Percentiles rank a stretch among this genome's conserved stretches.
These are phyloP conservation scores for Triangularia verruculosa DNA, from an alignment of 2,329 filamentous ascomycete species.

Conservation along the genomic window DNA sequence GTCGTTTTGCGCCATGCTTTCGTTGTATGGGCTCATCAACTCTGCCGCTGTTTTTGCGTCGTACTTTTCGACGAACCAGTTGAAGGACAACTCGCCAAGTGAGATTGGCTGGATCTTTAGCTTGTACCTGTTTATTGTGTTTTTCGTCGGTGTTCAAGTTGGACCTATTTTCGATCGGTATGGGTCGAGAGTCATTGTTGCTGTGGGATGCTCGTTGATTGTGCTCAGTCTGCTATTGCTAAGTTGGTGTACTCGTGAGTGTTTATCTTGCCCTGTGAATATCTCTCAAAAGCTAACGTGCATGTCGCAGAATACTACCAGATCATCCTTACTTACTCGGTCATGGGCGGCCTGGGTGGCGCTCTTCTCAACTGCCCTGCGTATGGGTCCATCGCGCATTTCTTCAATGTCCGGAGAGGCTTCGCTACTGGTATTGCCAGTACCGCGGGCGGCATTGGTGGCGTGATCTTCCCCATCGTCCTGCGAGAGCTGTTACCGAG, in stretches of 20 bases:
- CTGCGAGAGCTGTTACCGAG: slow-evolving; percentile 45
- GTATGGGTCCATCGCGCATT: slow-evolving; percentile 73
- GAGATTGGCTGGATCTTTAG: slow-evolving; percentile 85
- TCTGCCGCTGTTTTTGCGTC: slow-evolving; percentile 74
- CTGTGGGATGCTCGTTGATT: slow-evolving; percentile 60
- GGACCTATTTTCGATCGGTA: slow-evolving; percentile 78
- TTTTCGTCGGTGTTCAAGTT: slow-evolving; percentile 78
- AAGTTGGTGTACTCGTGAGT: slow-evolving; percentile 60
- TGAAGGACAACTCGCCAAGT: slow-evolving; percentile 63
- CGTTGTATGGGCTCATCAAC: slow-evolving; percentile 71
- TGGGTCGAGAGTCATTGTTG: slow-evolving; percentile 66
- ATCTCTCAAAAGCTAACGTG: neutral
- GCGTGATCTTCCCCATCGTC: slow-evolving; percentile 59
- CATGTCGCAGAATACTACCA: slow-evolving; percentile 63
- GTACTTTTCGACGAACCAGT: slow-evolving; percentile 70
- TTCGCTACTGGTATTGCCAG: slow-evolving; percentile 80
- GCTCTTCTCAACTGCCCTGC: slow-evolving; percentile 76
- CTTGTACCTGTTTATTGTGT: slow-evolving; percentile 75
- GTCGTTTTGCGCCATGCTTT: slow-evolving; percentile 68
- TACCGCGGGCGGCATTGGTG: slow-evolving; percentile 66
- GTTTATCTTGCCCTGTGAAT: neutral
- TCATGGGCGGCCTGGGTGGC: slow-evolving; percentile 69
- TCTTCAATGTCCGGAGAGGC: slow-evolving; percentile 70
- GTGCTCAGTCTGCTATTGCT: slow-evolving; percentile 63
- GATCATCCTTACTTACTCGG: slow-evolving; percentile 73